Evolutionary conservation across 495 filamentous ascomycete genomes (phyloP).

Genomic region (Aspergillus mulundensis): DNA sequence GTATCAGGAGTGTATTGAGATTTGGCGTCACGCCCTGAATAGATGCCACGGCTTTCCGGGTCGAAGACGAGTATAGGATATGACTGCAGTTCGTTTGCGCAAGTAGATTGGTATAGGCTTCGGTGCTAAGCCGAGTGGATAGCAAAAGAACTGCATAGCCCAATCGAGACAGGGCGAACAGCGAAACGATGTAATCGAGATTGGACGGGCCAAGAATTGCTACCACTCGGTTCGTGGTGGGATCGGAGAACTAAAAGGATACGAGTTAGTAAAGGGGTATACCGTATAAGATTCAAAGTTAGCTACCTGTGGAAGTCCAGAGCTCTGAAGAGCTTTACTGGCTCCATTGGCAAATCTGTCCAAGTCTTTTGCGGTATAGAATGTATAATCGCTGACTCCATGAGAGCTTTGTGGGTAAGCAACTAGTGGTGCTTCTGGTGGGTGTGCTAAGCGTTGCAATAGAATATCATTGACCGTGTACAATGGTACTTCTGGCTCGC

Average conservation of each 20-base stretch:
- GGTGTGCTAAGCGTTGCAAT: slow-evolving; percentile 4
- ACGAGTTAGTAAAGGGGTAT: background rate
- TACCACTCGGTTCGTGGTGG: slow-evolving; percentile 28
- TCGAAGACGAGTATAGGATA: slow-evolving; percentile 26
- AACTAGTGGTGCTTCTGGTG: slow-evolving; percentile 11
- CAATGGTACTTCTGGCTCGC: background rate
- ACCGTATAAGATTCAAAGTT: background rate
- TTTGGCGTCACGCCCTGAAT: slow-evolving; percentile 14
- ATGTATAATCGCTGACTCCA: slow-evolving; percentile 12
- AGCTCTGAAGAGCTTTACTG: background rate
- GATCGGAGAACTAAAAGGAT: slow-evolving; percentile 3
- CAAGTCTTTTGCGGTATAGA: slow-evolving; percentile 13
- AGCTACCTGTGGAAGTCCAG: slow-evolving; percentile 8
- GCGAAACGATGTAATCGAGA: slow-evolving; percentile 50
- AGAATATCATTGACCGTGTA: slow-evolving; percentile 13
- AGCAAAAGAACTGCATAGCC: slow-evolving; percentile 54
- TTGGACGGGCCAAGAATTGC: slow-evolving; percentile 50
- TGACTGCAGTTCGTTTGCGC: slow-evolving; percentile 38
- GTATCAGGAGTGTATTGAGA: slow-evolving; percentile 5
- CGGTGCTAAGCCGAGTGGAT: slow-evolving; percentile 50
- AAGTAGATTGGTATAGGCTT: slow-evolving; percentile 48
- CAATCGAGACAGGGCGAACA: slow-evolving; percentile 52
- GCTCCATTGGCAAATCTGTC: slow-evolving; percentile 14
- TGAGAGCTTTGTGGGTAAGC: slow-evolving; percentile 15
- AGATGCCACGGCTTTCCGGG: slow-evolving; percentile 15